These are phyloP conservation scores for Nothophoma quercina DNA, from an alignment of 2,329 filamentous ascomycete genomes.

Conservation along the genomic window DNA sequence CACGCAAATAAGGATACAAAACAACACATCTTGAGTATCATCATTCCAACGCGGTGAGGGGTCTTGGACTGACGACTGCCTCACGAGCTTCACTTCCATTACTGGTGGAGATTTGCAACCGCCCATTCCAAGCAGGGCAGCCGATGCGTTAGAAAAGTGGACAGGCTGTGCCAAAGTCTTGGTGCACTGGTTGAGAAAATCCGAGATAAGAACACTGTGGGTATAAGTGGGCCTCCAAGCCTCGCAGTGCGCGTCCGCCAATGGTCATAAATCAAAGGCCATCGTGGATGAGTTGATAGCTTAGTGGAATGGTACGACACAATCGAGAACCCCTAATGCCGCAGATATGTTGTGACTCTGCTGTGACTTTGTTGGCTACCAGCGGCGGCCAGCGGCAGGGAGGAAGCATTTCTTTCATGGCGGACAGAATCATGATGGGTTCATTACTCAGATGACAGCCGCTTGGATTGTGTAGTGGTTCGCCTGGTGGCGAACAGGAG, in stretches of 20 bases:
- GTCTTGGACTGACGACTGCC: slow-evolving; percentile 33
- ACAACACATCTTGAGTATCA: slow-evolving; percentile 1
- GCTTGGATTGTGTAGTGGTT: slow-evolving; percentile 20
- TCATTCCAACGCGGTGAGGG: slow-evolving; percentile 13
- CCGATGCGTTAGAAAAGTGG: slow-evolving; percentile 42
- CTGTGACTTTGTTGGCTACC: neutral
- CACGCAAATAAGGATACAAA: neutral
- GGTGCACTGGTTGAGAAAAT: slow-evolving; percentile 38
- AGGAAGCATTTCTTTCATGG: neutral
- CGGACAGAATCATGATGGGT: slow-evolving; percentile 10
- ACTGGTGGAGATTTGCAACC: slow-evolving; percentile 34
- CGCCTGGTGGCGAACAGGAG: slow-evolving; percentile 32
- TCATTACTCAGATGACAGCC: slow-evolving; percentile 19
- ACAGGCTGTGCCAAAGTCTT: slow-evolving; percentile 31
- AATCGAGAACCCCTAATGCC: slow-evolving; percentile 23
- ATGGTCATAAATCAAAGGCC: slow-evolving; percentile 30
- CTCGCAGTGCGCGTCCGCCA: slow-evolving; percentile 37
- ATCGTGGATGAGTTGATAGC: slow-evolving; percentile 27
- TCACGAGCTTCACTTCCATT: slow-evolving; percentile 26
- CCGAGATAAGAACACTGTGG: slow-evolving; percentile 46
- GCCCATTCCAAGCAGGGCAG: slow-evolving; percentile 28
- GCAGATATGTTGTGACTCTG: slow-evolving; percentile 2
- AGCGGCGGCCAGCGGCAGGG: neutral
- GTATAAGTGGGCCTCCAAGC: slow-evolving; percentile 43
- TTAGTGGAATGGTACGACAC: slow-evolving; percentile 22